Percentiles rank a stretch among this genome's conserved stretches.
Conservation (phyloP, 106 monocot species). For the Agapanthus africanus region DNA sequence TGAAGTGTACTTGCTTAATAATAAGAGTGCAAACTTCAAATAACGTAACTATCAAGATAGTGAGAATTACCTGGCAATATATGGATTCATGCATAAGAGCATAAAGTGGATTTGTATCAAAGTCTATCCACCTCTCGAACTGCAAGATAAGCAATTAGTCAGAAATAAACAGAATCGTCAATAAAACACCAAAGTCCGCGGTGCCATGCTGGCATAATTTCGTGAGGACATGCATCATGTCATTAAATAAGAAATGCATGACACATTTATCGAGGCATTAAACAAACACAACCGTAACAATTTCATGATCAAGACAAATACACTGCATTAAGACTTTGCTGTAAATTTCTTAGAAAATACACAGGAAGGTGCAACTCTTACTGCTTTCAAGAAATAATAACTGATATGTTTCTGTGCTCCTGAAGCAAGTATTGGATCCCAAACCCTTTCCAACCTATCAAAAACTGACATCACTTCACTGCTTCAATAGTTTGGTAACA, state of each 20-base stretch:
- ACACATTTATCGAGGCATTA: too few species aligned
- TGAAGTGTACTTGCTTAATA: background rate
- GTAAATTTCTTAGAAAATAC: too few species aligned
- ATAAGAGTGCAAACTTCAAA: background rate
- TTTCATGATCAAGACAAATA: too few species aligned
- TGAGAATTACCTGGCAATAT: constrained; percentile 72
- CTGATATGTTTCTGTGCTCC: constrained; percentile 70
- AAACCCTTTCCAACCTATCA: constrained; percentile 81
- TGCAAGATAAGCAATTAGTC: constrained; percentile 29
- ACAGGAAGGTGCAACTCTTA: constrained; percentile 23
- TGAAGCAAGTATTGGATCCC: constrained; percentile 81
- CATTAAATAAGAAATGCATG: too few species aligned
- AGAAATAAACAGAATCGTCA: too few species aligned
- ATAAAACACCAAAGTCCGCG: too few species aligned
- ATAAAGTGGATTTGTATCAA: constrained; percentile 92
- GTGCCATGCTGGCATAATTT: too few species aligned
- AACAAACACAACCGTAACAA: too few species aligned
- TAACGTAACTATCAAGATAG: background rate
- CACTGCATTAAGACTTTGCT: too few species aligned
- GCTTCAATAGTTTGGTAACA: background rate
- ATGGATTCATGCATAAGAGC: constrained; percentile 91
- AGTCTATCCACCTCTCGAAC: constrained; percentile 85
- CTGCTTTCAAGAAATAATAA: constrained; percentile 75
- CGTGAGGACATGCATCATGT: too few species aligned
- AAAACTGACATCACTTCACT: constrained; percentile 1